Evolutionary conservation across 176 grass and related monocot species (phyloP).

Genomic region (Oryza longistaminata): DNA sequence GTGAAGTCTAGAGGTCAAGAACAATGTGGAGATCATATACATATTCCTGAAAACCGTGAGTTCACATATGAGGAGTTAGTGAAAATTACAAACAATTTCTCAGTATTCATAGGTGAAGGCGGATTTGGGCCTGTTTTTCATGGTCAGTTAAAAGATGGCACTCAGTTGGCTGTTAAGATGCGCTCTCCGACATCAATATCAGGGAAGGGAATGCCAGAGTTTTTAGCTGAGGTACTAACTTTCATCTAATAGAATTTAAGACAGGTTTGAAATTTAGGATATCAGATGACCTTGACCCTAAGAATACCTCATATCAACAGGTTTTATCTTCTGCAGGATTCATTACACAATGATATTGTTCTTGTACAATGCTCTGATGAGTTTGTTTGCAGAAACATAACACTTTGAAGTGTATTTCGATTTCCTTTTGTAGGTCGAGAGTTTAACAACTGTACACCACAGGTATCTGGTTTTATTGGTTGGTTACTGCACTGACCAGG

Average conservation of each 20-base stretch:
- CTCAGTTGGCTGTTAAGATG: slow-evolving; percentile 46
- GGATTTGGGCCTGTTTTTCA: slow-evolving; percentile 48
- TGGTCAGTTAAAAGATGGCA: slow-evolving; percentile 39
- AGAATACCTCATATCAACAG: no score
- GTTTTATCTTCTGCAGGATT: no score
- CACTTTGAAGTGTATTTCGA: no score
- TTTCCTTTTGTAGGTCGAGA: background rate
- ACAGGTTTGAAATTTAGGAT: no score
- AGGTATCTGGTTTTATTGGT: slow-evolving; percentile 38
- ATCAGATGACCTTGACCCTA: no score
- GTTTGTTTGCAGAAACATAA: no score
- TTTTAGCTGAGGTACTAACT: slow-evolving; percentile 43
- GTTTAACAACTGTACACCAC: slow-evolving; percentile 36
- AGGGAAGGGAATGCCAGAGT: slow-evolving; percentile 28
- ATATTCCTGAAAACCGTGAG: background rate
- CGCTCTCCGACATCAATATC: background rate
- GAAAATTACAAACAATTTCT: slow-evolving; percentile 42
- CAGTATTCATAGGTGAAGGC: slow-evolving; percentile 30
- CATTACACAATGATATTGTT: no score
- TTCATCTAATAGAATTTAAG: no score
- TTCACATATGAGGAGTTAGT: slow-evolving; percentile 40
- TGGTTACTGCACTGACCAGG: slow-evolving; percentile 40
- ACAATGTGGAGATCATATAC: background rate
- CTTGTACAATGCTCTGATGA: no score
- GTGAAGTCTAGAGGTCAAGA: background rate